A percentile compares a stretch with the other conserved stretches of the same genome.
These are phyloP conservation scores for Suillus subluteus DNA, from an alignment of 768 basidiomycete genomes.

Conservation along the genomic window DNA sequence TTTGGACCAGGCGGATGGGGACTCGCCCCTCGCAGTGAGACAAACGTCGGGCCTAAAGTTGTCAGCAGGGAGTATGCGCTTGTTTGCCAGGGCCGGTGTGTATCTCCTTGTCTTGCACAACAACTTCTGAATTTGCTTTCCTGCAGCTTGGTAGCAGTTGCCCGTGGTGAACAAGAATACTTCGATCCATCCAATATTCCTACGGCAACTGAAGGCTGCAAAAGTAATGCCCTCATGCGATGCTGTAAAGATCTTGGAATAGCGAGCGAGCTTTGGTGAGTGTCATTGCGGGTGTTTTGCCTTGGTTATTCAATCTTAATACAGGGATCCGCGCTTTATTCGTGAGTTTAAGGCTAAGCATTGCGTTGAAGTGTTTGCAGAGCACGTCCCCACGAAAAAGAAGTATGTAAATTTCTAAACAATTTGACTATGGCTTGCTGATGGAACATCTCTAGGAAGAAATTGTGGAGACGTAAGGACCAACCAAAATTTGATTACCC, in stretches of 20 bases:
- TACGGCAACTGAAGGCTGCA: conserved; percentile 93
- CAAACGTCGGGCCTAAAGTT: conserved; percentile 83
- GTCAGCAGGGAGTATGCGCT: conserved; percentile 95
- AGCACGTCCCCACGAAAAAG: conserved; percentile 83
- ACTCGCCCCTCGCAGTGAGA: conserved; percentile 90
- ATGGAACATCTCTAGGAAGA: conserved; percentile 60
- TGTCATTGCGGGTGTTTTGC: conserved; percentile 1
- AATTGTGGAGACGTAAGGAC: conserved; percentile 89
- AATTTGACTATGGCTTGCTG: conserved; percentile 6
- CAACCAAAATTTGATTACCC: conserved; percentile 88
- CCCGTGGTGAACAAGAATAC: conserved; percentile 95
- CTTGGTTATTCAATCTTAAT: conserved; percentile 5
- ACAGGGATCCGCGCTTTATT: conserved; percentile 95
- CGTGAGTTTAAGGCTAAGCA: conserved; percentile 87
- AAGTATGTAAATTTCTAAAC: conserved; percentile 61
- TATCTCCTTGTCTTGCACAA: not conserved
- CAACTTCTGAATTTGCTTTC: not conserved
- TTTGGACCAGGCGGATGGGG: conserved; percentile 99
- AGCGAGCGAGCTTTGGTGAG: conserved; percentile 93
- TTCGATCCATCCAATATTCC: conserved; percentile 90
- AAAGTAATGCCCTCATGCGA: conserved; percentile 96
- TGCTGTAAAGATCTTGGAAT: conserved; percentile 97
- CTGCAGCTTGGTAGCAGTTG: conserved; percentile 81
- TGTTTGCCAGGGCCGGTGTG: conserved; percentile 88
- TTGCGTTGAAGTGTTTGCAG: conserved; percentile 84